Base-by-base conservation (phyloP, 208 protist genomes). In the Wallacemonas collosoma region DNA sequence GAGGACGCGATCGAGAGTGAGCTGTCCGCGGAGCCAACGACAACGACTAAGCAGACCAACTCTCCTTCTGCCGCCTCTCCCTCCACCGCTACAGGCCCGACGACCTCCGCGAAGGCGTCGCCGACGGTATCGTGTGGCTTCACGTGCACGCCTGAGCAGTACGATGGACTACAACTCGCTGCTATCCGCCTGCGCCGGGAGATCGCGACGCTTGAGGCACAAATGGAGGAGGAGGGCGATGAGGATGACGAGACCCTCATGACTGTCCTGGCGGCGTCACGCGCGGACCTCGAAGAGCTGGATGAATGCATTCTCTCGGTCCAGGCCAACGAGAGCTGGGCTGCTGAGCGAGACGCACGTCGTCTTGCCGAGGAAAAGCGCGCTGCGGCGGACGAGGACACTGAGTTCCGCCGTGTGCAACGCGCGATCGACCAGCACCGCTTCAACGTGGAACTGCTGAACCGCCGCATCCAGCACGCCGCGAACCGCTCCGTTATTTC, bases 191-290 rank as follows among this genome's bases (percentile, higher is more conserved):
- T 97, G 36, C 89, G 90, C 15, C 79, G 79, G 44, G 92, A 97
- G 73, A 93, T 97, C 57, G 77, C 79, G 9, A 77, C 84, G 11
- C 80, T 97, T 51, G 92, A 97, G 81, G 57, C 73, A 35, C 89
- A 97, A 72, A 97, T 97, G 91, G 91, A 95, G 79, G 73, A 58
- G 14, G 64, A 76, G 53, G 89, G 85, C 56, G 87, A 92, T 58
- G 92, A 97, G 76, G 88, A 97, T 71, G 92, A 97, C 63, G 90
- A 94, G 80, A 97, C 92, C n/a, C 82, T 97, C n/a, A 97, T 97
- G 92, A 80, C 89, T n/a, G 92, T 95, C 6, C 81, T 97, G n/a
- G 92, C 92, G 35, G 84, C 76, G 14, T 97, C 89, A 35, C 83
- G 92, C 3, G 75, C 92, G 1, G 92, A 97, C 67, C 77, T 97